A percentile compares a stretch with the other conserved stretches of the same genome.
Evolutionary conservation across 78 protist genomes (phyloP).

Genomic region (Acrasis kona): DNA sequence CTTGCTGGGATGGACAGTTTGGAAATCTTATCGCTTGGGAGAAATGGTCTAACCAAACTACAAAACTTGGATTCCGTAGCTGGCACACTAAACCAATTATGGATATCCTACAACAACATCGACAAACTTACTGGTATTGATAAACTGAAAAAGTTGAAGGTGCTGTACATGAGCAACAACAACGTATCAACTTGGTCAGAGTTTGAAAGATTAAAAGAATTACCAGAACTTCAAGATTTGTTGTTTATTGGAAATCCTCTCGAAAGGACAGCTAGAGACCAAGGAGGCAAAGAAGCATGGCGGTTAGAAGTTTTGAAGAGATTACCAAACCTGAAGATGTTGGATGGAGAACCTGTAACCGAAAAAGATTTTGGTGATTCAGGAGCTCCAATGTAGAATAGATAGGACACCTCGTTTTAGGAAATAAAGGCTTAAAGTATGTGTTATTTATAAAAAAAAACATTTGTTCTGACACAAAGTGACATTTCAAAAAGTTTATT

Average conservation of each 20-base stretch:
- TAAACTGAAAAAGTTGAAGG: conserved; percentile 20
- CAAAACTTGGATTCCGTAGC: conserved; percentile 39
- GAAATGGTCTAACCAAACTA: conserved; percentile 50
- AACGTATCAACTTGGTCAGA: conserved; percentile 21
- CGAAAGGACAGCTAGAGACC: neutral
- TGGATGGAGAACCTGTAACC: conserved; percentile 34
- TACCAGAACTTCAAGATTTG: conserved; percentile 26
- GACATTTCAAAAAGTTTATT: too few relatives aligned
- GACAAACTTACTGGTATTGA: conserved; percentile 43
- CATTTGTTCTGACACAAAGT: too few relatives aligned
- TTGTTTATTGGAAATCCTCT: conserved; percentile 30
- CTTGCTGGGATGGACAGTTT: conserved; percentile 28
- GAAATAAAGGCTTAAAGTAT: too few relatives aligned
- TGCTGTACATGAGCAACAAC: conserved; percentile 46
- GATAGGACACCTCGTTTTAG: too few relatives aligned
- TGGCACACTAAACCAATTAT: conserved; percentile 54
- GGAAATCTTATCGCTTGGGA: conserved; percentile 41
- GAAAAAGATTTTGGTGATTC: conserved; percentile 3
- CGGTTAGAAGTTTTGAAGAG: conserved; percentile 11
- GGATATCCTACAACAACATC: conserved; percentile 63
- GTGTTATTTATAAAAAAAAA: too few relatives aligned
- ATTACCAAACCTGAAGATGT: conserved; percentile 16
- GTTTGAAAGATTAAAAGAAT: conserved; percentile 12
- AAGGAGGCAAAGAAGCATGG: neutral
- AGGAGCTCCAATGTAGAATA: too few relatives aligned